These are phyloP conservation scores for Neospermospora avenae DNA, from an alignment of 2,329 filamentous ascomycete species.

Conservation along the genomic window DNA sequence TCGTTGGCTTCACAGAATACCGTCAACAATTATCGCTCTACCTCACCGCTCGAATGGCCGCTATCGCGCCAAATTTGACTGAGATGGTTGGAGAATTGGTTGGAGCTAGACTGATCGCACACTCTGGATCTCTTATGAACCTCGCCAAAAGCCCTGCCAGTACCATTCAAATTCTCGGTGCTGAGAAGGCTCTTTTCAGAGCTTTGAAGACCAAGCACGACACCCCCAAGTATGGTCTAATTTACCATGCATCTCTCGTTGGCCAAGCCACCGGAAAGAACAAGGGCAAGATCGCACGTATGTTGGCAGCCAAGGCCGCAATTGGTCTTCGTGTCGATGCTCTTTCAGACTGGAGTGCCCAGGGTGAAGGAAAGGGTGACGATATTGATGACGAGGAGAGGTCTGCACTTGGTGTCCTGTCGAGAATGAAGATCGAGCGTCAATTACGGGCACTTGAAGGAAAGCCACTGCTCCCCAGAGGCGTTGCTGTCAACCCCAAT, in stretches of 20 bases:
- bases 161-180: conserved; percentile 96
- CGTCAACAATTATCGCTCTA: conserved; percentile 84
- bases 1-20: conserved; percentile 88
- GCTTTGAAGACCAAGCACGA: conserved; percentile 99
- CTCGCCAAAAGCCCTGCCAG: conserved; percentile 92
- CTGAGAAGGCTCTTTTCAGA: conserved; percentile 97
- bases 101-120: conserved; percentile 89
- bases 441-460: conserved; percentile 78
- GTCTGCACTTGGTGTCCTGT: conserved; percentile 70
- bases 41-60: conserved; percentile 89
- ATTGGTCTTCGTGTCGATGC: conserved; percentile 92
- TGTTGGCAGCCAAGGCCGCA: conserved; percentile 89
- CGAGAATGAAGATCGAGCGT: conserved; percentile 71
- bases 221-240: conserved; percentile 95
- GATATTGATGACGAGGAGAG: conserved; percentile 84
- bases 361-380: conserved; percentile 60
- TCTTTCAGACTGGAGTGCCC: conserved; percentile 70
- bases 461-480: conserved; percentile 78
- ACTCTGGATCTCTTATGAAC: conserved; percentile 90
- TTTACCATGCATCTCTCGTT: conserved; percentile 89
- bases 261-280: conserved; percentile 97
- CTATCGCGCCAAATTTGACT: conserved; percentile 93
- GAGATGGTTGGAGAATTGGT: conserved; percentile 90
- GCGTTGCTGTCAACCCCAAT: conserved; percentile 71
- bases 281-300: conserved; percentile 98